Evolutionary conservation across 2,329 filamentous ascomycete genomes (phyloP), one percentile per base, ranked within the genome.

Genomic region (Colletotrichum navitas): DNA sequence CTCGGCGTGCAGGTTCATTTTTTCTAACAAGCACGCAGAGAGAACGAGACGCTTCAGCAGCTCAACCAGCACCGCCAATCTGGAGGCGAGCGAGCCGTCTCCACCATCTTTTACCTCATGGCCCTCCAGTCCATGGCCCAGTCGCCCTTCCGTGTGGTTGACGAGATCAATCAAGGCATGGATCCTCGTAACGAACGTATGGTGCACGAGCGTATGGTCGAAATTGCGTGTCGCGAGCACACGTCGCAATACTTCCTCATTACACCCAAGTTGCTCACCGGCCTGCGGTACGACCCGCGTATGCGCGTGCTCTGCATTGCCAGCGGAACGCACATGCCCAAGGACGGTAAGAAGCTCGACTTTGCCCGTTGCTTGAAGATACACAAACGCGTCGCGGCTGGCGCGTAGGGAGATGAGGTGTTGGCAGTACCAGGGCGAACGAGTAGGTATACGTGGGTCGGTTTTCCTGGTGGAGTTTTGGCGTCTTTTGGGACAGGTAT

Each of bases 131-230:
- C 93, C 61, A 91, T 99, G 77, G 95, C 96, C 21, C 93, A 94
- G 77, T 94, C 95, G 4, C 96, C 96, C 1, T 99, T 99, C 88
- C 94, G 96, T 63, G 95, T 99, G 61, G 96, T 99, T 71, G 96
- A 99, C 82, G 96, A 99, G 84, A 99, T 99, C 86, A 99, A 99
- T 79, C 96, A 99, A 83, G 96, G 96, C 75, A 99, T 99, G 96
- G 96, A 99, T 81, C 96, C 95, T 54, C 92, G 96, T 77, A 99
- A 99, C 82, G 96, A 99, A 83, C 93, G 96, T 76, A 97, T 98
- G 90, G 95, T 99, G 21, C 96, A 99, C 83, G 94, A 95, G 79
- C 93, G 96, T 74, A 97, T 99, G 93, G 96, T 99, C 11, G 94
- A 98, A 78, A 98, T 99, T 79, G 96, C 96, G 54, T 98, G 96